Base-by-base conservation (phyloP, 2,329 filamentous ascomycete genomes). In the Ophiostoma fasciatum region DNA sequence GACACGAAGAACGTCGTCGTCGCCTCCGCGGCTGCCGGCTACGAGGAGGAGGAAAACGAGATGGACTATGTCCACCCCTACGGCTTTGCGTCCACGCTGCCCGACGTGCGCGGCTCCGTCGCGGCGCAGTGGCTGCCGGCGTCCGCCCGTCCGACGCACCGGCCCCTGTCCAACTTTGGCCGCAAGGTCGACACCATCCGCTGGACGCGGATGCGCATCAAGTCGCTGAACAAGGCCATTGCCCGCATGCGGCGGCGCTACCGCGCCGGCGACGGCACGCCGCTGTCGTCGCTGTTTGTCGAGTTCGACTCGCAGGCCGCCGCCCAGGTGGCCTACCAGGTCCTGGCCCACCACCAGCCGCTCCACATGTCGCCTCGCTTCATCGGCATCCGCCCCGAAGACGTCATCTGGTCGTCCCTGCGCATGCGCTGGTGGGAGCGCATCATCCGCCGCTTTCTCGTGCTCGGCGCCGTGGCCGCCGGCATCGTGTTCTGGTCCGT, bases 171-270 rank as follows among this genome's bases (percentile, higher is more conserved):
- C 26, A 63, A 63, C 31, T 55, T 74, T 8, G 82, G 82, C 42
- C 77, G 74, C 63, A 74, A 85, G 57, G 83, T 93, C 29, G 85
- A 94, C 58, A 88, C 82, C 1, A 93, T 94, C 52, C 74, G 87
- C 47, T 93, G 79, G 77, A 73, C 72, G 36, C 78, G 87, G 28
- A 64, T 71, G 8, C 69, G 82, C 51, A 65, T 88, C 36, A 56
- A 56, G 36, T 45, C 51, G 14, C 52, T 60, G 26, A 55, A 54
- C 41, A 38, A 45, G 7, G 44, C 53, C 28, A 58, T 61, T 32
- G 54, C 56, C 34, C 53, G 67, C 45, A 54, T 64, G 32, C 57
- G 57, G 74, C 58, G 71, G 57, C 46, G 71, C 27, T 76, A 83
- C 49, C 67, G 68, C 27, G 60, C 66, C 11, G 74, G 80, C 33